Conservation (phyloP, 768 basidiomycete species). For the Filobasidium floriforme region DNA sequence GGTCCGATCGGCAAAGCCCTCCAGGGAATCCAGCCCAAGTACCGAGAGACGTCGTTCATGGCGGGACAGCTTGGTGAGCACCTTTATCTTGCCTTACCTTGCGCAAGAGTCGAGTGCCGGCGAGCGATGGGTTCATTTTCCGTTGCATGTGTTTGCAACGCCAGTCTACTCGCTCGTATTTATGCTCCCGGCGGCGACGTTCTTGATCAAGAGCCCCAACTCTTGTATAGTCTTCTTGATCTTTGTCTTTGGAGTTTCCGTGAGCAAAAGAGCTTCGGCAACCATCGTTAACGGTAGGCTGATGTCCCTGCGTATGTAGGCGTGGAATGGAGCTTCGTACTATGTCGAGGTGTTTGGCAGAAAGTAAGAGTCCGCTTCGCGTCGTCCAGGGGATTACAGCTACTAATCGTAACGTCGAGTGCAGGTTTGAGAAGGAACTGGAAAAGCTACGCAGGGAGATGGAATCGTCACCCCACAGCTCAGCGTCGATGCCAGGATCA, state of each 20-base stretch:
- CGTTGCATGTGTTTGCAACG: background rate
- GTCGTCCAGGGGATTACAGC: background rate
- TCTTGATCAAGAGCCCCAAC: constrained; percentile 70
- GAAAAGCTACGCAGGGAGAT: constrained; percentile 85
- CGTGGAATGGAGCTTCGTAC: constrained; percentile 82
- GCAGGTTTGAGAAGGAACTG: constrained; percentile 83
- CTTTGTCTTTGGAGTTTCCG: constrained; percentile 72
- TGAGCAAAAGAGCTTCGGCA: background rate
- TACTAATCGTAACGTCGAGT: constrained; percentile 9
- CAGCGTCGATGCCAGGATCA: constrained; percentile 22
- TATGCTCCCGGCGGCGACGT: constrained; percentile 71
- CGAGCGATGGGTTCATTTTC: too few relatives aligned
- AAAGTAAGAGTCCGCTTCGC: constrained; percentile 58
- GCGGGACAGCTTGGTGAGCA: constrained; percentile 66
- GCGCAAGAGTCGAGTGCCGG: background rate
- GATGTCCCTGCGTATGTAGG: background rate
- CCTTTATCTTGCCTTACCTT: background rate
- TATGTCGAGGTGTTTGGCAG: constrained; percentile 95
- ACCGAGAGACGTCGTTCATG: constrained; percentile 71
- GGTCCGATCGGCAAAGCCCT: constrained; percentile 70
- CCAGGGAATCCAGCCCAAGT: constrained; percentile 54
- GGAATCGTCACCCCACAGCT: constrained; percentile 52
- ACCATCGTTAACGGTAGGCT: background rate
- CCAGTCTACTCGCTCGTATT: constrained; percentile 77
- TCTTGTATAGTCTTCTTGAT: constrained; percentile 75